Conservation (phyloP, 2,329 filamentous ascomycete genomes). For the Penicillium sp. region DNA sequence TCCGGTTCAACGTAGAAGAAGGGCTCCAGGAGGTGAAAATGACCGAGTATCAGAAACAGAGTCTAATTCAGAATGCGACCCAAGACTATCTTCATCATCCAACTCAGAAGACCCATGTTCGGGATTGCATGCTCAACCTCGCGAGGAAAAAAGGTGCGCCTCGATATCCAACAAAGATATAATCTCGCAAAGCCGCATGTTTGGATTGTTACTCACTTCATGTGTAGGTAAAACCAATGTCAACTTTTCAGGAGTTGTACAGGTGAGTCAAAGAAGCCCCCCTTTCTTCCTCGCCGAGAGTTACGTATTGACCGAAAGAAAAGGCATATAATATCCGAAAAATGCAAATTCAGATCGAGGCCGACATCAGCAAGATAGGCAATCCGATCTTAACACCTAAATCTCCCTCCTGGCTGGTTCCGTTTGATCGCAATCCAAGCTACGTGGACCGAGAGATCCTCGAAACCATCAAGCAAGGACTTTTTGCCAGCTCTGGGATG, state of each 20-base stretch:
- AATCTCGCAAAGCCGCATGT: no score
- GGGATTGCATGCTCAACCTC: conserved; percentile 13
- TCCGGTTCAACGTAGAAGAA: conserved; percentile 41
- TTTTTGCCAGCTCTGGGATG: conserved; percentile 2
- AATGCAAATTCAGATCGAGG: background rate
- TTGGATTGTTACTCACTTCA: no score
- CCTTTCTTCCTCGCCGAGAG: background rate
- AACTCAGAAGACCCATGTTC: background rate
- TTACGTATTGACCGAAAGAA: background rate
- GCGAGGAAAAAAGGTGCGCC: conserved; percentile 4
- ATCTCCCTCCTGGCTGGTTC: background rate
- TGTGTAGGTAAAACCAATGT: conserved; percentile 1
- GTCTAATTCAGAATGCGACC: conserved; percentile 13
- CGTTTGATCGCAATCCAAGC: background rate
- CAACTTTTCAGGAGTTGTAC: background rate
- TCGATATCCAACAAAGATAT: no score
- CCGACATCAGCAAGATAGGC: background rate
- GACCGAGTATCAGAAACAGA: conserved; percentile 28
- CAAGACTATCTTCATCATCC: conserved; percentile 15
- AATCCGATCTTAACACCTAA: background rate
- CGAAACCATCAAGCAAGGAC: conserved; percentile 5
- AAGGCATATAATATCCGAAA: background rate
- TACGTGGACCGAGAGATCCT: conserved; percentile 16
- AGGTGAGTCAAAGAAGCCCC: background rate
- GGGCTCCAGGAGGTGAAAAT: conserved; percentile 38